Conservation (phyloP, 192 early-diverging fungal genomes). For the Entomortierella parvispora region DNA sequence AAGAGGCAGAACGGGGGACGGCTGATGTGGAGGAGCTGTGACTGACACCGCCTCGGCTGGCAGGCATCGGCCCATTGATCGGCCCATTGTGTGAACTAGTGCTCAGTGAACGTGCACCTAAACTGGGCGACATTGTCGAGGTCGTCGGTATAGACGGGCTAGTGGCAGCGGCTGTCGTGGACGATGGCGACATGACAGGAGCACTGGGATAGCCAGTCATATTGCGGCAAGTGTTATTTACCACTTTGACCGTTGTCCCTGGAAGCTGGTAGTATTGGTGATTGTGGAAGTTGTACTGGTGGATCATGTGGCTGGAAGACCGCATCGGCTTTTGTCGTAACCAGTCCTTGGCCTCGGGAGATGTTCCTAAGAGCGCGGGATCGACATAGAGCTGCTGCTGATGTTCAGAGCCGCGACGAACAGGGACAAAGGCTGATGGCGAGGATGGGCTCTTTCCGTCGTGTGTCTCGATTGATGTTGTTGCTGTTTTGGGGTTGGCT, state of each 20-base stretch:
- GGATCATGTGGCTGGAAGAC: constrained; percentile 40
- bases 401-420: constrained; percentile 41
- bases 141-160: constrained; percentile 19
- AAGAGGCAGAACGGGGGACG: constrained; percentile 5
- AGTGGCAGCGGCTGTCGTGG: constrained; percentile 42
- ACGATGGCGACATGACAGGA: constrained; percentile 29
- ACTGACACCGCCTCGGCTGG: constrained; percentile 6
- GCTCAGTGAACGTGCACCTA: constrained; percentile 13
- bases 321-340: constrained; percentile 43
- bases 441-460: constrained; percentile 6
- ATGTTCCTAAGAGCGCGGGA: constrained; percentile 28
- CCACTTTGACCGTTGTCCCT: constrained; percentile 34
- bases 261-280: constrained; percentile 42
- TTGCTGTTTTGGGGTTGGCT: background rate
- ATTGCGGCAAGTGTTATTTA: constrained; percentile 48
- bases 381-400: constrained; percentile 25
- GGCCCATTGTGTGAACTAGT: background rate
- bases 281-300: constrained; percentile 51
- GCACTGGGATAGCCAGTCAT: constrained; percentile 35
- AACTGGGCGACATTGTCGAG: constrained; percentile 15
- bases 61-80: background rate
- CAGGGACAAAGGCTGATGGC: constrained; percentile 7
- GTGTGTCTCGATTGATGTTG: background rate
- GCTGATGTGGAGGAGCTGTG: background rate
- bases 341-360: constrained; percentile 50